Conservation (phyloP, 73 alveolate genomes). For the Tetrahymena malaccensis region DNA sequence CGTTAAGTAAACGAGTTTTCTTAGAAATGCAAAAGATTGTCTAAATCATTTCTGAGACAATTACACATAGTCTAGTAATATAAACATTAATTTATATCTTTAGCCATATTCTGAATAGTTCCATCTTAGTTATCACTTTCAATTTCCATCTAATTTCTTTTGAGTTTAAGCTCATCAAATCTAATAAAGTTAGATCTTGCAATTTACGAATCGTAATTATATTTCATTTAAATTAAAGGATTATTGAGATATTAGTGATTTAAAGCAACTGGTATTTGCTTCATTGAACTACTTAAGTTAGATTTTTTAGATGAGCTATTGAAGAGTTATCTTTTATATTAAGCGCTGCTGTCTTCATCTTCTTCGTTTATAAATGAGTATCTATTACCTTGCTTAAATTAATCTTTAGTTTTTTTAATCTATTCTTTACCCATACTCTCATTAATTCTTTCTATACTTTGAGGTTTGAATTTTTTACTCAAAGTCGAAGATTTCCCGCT, state of each 20-base stretch:
- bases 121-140: background rate
- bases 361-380: background rate
- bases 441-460: background rate
- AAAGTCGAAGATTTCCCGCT: background rate
- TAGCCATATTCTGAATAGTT: background rate
- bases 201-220: background rate
- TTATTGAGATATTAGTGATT: background rate
- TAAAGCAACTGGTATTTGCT: background rate
- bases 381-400: background rate
- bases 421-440: background rate
- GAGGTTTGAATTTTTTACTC: background rate
- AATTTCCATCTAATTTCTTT: background rate
- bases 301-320: background rate
- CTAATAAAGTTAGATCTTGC: background rate
- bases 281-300: background rate
- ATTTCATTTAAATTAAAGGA: background rate
- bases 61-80: background rate
- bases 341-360: background rate
- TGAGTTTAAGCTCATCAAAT: background rate
- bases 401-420: background rate
- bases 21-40: background rate
- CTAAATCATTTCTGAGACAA: background rate
- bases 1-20: background rate
- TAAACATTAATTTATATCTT: background rate
- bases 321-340: background rate